These are phyloP conservation scores for Flaveria robusta DNA, from an alignment of 129 eudicot genomes.

Conservation along the genomic window DNA sequence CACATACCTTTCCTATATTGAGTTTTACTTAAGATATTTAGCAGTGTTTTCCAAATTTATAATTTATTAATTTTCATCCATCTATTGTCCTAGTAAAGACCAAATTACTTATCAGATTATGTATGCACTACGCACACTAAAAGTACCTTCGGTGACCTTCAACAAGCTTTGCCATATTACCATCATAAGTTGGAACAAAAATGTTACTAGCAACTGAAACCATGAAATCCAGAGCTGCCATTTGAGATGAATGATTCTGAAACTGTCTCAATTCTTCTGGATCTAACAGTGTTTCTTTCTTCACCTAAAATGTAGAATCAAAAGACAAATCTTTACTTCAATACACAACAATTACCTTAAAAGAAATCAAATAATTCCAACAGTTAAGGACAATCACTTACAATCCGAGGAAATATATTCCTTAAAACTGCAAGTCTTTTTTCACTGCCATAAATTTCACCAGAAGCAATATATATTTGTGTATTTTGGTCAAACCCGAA, in stretches of 20 bases:
- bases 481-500: conserved; percentile 66
- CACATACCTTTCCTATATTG: no score
- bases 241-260: conserved; percentile 93
- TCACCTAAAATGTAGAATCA: conserved; percentile 51
- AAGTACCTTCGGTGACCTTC: conserved; percentile 98
- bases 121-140: neutral
- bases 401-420: conserved; percentile 74
- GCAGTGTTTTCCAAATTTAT: neutral
- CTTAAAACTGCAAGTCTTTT: conserved; percentile 69
- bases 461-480: conserved; percentile 95
- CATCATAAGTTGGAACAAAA: conserved; percentile 89
- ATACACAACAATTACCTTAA: neutral
- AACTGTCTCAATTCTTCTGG: conserved; percentile 67
- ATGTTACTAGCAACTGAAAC: conserved; percentile 90
- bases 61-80: neutral
- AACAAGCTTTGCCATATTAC: conserved; percentile 96
- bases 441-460: conserved; percentile 90
- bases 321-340: conserved; percentile 3
- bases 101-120: neutral
- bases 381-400: conserved; percentile 43
- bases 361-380: neutral
- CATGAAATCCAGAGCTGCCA: conserved; percentile 98
- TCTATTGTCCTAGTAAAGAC: conserved; percentile 10
- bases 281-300: conserved; percentile 77
- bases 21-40: no score